A percentile compares a stretch with the other conserved stretches of the same genome.
phyloP scores from a whole-genome alignment of 2,329 filamentous ascomycete species.

The Akanthomyces dipterigenus region DNA sequence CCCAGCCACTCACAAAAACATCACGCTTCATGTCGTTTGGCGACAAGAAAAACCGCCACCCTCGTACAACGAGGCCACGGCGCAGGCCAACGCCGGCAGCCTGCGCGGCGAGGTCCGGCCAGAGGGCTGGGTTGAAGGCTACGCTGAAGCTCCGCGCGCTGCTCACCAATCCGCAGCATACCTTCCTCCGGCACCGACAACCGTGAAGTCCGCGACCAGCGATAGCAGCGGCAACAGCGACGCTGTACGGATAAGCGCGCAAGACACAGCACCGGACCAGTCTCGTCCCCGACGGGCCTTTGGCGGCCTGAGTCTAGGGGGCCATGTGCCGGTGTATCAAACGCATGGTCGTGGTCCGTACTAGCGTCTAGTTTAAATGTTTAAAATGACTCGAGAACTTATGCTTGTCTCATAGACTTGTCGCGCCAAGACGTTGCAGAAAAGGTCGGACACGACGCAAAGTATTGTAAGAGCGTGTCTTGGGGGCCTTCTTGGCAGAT shows the following conservation, averaged over 20 bases:
- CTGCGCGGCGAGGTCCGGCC: background rate
- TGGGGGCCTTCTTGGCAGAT: background rate
- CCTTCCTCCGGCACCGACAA: background rate
- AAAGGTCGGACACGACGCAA: background rate
- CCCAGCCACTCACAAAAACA: background rate
- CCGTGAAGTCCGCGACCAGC: background rate
- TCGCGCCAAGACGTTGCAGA: background rate
- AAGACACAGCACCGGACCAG: background rate
- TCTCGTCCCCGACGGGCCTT: background rate
- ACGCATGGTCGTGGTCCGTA: no score
- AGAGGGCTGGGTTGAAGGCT: constrained; percentile 1
- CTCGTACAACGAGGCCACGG: background rate
- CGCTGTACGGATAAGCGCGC: background rate
- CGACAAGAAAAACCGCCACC: background rate
- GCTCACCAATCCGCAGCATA: background rate
- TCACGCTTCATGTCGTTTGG: background rate
- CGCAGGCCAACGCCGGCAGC: background rate
- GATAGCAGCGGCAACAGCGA: background rate
- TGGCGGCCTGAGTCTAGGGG: background rate
- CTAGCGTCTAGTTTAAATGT: background rate
- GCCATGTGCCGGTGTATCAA: no score
- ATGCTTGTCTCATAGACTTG: background rate
- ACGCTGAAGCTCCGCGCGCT: background rate
- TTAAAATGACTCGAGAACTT: background rate
- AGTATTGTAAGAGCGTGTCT: background rate